Evolutionary conservation across 768 basidiomycete species (phyloP), one percentile per base, ranked within the genome.

Genomic region (Boletus vinaceobasis): DNA sequence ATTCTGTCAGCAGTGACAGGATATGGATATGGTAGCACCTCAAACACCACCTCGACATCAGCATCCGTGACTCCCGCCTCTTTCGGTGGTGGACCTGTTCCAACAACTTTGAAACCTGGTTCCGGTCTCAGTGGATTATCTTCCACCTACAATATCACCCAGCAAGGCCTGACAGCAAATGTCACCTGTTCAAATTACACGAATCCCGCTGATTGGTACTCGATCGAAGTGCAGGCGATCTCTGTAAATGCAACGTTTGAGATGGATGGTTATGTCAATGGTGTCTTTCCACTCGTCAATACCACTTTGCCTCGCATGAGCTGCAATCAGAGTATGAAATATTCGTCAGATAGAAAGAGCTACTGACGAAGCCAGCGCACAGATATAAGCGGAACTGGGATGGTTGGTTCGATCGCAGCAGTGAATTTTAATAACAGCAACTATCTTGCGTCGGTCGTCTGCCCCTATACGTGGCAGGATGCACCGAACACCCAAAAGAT

Each of bases 311-410:
- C 45, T 7, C 32, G 32, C 19, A 46, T 46, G 45, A 33, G 19
- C 31, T 46, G 45, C 31, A 46, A 46, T 14, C 31, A 7, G 10
- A 32, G 45, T 46, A 46, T 14, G 45, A 13, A 8, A 21, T 21
- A 33, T 33, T 15, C 8, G 9, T 5, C 27, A 13, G 19, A 15
- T 5, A 9, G 32, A 33, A 13, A 9, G 13, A 21, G 7, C 13
- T 3, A 32, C 31, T 32, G 7, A 46, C 19, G 19, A 7, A 21
- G 31, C 13, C 23, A 4, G 14, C 1, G 33, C 7, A 4, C 32
- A 54, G 53, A 50, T 31, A 32, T 17, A 4, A 43, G n/a, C n/a
- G n/a, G n/a, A n/a, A n/a, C 15, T 5, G 53, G 53, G 35, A 54
- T 50, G 48, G 37, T 43, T 13, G 47, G 35, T 4, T 50, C 53